These are phyloP conservation scores for Dittrichia graveolens DNA, from an alignment of 129 eudicot species.

Conservation along the genomic window DNA sequence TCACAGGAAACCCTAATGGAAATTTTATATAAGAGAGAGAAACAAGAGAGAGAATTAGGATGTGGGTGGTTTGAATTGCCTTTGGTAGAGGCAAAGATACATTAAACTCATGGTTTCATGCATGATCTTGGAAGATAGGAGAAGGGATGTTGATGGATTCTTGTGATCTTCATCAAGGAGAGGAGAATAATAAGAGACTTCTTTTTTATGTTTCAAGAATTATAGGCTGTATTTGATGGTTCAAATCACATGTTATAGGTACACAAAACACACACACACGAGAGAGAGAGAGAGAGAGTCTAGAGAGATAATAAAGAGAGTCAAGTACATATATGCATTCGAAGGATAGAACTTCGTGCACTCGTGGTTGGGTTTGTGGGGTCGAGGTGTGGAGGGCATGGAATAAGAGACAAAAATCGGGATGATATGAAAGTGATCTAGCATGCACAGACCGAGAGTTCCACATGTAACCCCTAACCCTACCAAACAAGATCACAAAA, in stretches of 20 bases:
- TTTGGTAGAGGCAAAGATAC: slow-evolving; percentile 52
- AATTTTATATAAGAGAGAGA: slow-evolving; percentile 9
- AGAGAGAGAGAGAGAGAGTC: neutral
- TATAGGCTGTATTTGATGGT: slow-evolving; percentile 20
- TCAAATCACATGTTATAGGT: neutral
- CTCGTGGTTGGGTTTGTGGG: neutral
- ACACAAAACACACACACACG: neutral
- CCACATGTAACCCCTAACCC: slow-evolving; percentile 35
- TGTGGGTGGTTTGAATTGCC: slow-evolving; percentile 50
- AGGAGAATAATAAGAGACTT: neutral
- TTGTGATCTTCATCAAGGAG: slow-evolving; percentile 68
- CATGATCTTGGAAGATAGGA: slow-evolving; percentile 45
- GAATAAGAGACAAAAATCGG: slow-evolving; percentile 28
- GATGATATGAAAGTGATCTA: slow-evolving; percentile 43
- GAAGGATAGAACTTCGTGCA: slow-evolving; percentile 2
- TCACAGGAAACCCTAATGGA: slow-evolving; percentile 24
- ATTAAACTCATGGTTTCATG: slow-evolving; percentile 63
- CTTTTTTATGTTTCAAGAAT: slow-evolving; percentile 11
- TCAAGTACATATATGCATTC: slow-evolving; percentile 21
- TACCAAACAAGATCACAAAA: slow-evolving; percentile 34
- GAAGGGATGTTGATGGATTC: slow-evolving; percentile 59
- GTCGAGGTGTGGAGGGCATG: slow-evolving; percentile 14
- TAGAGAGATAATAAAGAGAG: slow-evolving; percentile 16
- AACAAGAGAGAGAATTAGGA: slow-evolving; percentile 10
- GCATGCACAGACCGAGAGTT: slow-evolving; percentile 39